phyloP scores from a whole-genome alignment of 2,329 filamentous ascomycete species.

The Bipolaris sorokiniana region DNA sequence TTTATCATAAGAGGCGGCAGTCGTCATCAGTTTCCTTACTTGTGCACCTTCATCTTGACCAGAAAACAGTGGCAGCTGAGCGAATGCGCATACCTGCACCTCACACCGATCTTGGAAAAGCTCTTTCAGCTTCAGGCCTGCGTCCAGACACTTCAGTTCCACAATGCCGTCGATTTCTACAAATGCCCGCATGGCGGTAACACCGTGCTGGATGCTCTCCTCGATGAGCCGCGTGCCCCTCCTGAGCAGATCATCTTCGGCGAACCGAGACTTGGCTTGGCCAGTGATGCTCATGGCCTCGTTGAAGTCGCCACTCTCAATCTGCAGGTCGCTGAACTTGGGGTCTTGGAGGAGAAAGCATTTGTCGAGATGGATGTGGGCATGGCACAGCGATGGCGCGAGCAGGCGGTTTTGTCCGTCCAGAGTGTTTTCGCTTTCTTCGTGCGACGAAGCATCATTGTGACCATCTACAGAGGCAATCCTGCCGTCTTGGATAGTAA shows the following conservation, averaged over 20 bases:
- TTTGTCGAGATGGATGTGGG: constrained; percentile 76
- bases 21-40: constrained; percentile 59
- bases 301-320: constrained; percentile 65
- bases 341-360: constrained; percentile 65
- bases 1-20: constrained; percentile 50
- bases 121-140: constrained; percentile 63
- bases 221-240: constrained; percentile 70
- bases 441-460: constrained; percentile 5
- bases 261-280: constrained; percentile 68
- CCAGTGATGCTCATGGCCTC: constrained; percentile 68
- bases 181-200: constrained; percentile 73
- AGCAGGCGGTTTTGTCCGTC: constrained; percentile 53
- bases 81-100: constrained; percentile 73
- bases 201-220: constrained; percentile 67
- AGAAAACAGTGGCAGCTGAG: constrained; percentile 72
- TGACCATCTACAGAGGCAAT: constrained; percentile 47
- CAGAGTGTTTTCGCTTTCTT: constrained; percentile 44
- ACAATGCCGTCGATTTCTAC: constrained; percentile 73
- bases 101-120: constrained; percentile 61
- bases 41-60: constrained; percentile 55
- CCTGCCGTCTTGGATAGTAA: constrained; percentile 42
- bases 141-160: constrained; percentile 61
- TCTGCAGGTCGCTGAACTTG: constrained; percentile 65
- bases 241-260: constrained; percentile 65
- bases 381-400: constrained; percentile 68